These are phyloP conservation scores for Vaccinium corymbosum DNA, from an alignment of 148 eudicot species.

Conservation along the genomic window DNA sequence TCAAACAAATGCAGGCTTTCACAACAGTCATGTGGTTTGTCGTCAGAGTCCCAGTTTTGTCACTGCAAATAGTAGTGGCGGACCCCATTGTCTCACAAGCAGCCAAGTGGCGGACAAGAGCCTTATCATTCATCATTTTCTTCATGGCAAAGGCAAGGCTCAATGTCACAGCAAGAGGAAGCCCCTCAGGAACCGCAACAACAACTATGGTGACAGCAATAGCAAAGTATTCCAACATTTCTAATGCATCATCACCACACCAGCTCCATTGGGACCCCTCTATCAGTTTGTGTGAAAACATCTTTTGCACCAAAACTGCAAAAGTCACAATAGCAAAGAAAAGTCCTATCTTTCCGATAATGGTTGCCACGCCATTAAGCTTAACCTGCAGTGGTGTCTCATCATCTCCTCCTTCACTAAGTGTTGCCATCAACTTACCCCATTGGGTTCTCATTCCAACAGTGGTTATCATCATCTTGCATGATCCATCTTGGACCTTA, in stretches of 20 bases:
- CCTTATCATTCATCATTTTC: constrained; percentile 19
- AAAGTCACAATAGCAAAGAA: constrained; percentile 18
- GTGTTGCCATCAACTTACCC: constrained; percentile 28
- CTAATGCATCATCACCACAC: constrained; percentile 15
- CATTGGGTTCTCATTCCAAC: constrained; percentile 33
- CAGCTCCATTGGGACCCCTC: constrained; percentile 19
- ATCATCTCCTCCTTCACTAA: constrained; percentile 31
- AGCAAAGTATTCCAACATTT: constrained; percentile 16
- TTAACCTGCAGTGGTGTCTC: constrained; percentile 30
- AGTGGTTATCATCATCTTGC: constrained; percentile 28
- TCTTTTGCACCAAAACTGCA: constrained; percentile 12
- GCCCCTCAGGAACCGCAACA: constrained; percentile 17
- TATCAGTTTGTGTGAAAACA: constrained; percentile 9
- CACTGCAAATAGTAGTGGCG: constrained; percentile 15
- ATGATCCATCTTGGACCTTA: constrained; percentile 28
- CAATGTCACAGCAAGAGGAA: constrained; percentile 19
- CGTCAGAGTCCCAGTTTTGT: constrained; percentile 16
- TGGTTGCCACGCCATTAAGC: constrained; percentile 27
- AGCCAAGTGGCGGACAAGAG: constrained; percentile 15
- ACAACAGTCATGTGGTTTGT: constrained; percentile 18
- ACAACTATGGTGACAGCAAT: constrained; percentile 18
- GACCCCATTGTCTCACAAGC: constrained; percentile 20
- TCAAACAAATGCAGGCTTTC: constrained; percentile 17
- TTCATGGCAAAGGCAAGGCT: constrained; percentile 20
- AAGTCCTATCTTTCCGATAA: constrained; percentile 22